Conservation (phyloP, 1,139 yeast genomes). For the Hansenula lynferdii region DNA sequence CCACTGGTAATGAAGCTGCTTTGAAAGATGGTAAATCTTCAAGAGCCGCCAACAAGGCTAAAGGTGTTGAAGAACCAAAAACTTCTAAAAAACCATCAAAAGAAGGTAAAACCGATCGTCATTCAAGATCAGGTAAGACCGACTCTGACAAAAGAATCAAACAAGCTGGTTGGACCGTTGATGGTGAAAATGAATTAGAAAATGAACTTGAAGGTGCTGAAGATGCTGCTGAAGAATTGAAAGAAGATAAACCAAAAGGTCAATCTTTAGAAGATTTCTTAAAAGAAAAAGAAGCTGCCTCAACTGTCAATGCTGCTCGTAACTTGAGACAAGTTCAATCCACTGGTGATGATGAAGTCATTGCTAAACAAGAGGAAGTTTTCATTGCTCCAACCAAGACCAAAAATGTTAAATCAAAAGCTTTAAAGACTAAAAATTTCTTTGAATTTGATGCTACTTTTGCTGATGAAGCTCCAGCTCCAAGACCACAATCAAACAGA, state of each 20-base stretch:
- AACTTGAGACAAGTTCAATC: constrained; percentile 38
- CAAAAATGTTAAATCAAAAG: constrained; percentile 60
- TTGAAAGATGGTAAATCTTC: constrained; percentile 65
- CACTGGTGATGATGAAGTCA: constrained; percentile 44
- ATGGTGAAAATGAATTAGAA: constrained; percentile 44
- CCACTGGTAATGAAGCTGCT: constrained; percentile 89
- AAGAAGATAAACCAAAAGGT: constrained; percentile 38
- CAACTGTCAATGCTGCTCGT: constrained; percentile 39
- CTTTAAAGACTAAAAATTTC: constrained; percentile 63
- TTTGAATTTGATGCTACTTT: constrained; percentile 65
- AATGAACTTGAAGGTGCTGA: constrained; percentile 38
- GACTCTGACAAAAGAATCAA: constrained; percentile 82
- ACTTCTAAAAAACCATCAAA: constrained; percentile 46
- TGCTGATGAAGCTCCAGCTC: constrained; percentile 36
- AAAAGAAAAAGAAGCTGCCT: constrained; percentile 45
- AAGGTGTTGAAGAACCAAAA: constrained; percentile 55
- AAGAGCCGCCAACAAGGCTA: constrained; percentile 59
- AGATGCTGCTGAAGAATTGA: constrained; percentile 47
- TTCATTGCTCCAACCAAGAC: constrained; percentile 50
- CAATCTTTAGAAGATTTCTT: constrained; percentile 63
- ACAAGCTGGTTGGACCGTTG: constrained; percentile 66
- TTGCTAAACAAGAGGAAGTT: constrained; percentile 53
- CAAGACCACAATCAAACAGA: constrained; percentile 12
- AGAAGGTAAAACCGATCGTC: constrained; percentile 71
- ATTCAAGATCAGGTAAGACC: constrained; percentile 74